Evolutionary conservation across 345 rosid genomes (phyloP).

Genomic region (Murraya paniculata): DNA sequence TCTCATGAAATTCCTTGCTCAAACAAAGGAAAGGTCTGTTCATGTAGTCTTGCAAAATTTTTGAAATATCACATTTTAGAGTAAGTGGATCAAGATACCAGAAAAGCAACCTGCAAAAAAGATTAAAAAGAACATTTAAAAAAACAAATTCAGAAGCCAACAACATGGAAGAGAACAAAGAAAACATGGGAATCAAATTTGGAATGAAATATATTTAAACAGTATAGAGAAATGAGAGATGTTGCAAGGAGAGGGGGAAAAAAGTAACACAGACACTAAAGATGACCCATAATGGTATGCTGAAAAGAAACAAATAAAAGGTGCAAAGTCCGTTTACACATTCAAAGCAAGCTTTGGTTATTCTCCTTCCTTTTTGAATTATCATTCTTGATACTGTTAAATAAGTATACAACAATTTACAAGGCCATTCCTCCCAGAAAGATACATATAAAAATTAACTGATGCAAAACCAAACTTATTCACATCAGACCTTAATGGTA

Average conservation of each 20-base stretch:
- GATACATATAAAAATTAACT: background rate
- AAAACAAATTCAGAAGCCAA: background rate
- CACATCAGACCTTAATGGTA: constrained; percentile 56
- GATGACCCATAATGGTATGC: background rate
- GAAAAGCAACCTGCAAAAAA: constrained; percentile 49
- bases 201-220: background rate
- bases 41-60: constrained; percentile 46
- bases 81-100: constrained; percentile 70
- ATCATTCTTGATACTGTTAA: background rate
- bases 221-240: background rate
- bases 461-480: constrained; percentile 4
- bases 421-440: background rate
- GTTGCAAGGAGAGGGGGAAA: background rate
- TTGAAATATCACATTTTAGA: constrained; percentile 55
- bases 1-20: constrained; percentile 51
- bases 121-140: background rate
- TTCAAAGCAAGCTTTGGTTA: background rate
- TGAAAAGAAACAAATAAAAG: background rate
- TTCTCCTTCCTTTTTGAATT: background rate
- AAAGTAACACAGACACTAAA: background rate
- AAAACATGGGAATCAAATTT: background rate
- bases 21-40: constrained; percentile 69
- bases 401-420: background rate
- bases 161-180: background rate
- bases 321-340: background rate